Evolutionary conservation across 2,329 filamentous ascomycete species (phyloP).

Genomic region (Scedosporium aurantiacum): DNA sequence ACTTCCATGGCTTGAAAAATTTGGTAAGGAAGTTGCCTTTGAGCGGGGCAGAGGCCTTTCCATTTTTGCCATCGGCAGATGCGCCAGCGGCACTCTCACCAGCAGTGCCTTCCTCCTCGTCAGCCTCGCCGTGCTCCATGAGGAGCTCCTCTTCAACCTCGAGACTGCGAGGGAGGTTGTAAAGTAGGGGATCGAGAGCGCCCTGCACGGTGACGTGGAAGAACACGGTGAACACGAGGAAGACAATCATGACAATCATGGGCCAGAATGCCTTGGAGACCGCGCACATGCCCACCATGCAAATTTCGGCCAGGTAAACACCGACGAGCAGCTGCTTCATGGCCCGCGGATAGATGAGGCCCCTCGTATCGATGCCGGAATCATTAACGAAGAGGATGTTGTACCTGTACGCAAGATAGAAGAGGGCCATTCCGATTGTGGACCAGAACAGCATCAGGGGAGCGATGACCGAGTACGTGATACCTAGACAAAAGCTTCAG

Average conservation of each 20-base stretch:
- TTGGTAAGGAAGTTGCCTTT: conserved; percentile 42
- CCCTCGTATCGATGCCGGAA: conserved; percentile 73
- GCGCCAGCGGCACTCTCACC: conserved; percentile 19
- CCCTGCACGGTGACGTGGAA: conserved; percentile 64
- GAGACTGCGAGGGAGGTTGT: conserved; percentile 56
- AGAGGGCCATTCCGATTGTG: conserved; percentile 61
- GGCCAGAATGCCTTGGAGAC: conserved; percentile 58
- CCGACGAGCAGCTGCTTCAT: conserved; percentile 78
- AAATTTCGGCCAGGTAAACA: conserved; percentile 69
- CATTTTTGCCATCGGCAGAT: conserved; percentile 7
- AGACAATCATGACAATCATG: conserved; percentile 61
- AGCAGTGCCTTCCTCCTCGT: conserved; percentile 13
- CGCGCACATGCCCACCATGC: conserved; percentile 70
- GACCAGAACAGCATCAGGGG: conserved; percentile 75
- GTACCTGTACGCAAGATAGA: conserved; percentile 80
- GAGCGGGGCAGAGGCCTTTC: conserved; percentile 18
- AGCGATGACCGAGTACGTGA: conserved; percentile 75
- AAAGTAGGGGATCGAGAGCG: conserved; percentile 60
- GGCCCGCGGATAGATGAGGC: conserved; percentile 76
- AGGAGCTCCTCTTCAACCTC: conserved; percentile 30
- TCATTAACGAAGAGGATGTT: conserved; percentile 76
- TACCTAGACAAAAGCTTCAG: conserved; percentile 24
- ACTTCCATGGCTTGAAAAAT: conserved; percentile 62
- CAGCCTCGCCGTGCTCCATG: conserved; percentile 16
- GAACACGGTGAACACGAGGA: conserved; percentile 64